phyloP scores from a whole-genome alignment of 2,329 filamentous ascomycete genomes.

The Alternaria alternata region DNA sequence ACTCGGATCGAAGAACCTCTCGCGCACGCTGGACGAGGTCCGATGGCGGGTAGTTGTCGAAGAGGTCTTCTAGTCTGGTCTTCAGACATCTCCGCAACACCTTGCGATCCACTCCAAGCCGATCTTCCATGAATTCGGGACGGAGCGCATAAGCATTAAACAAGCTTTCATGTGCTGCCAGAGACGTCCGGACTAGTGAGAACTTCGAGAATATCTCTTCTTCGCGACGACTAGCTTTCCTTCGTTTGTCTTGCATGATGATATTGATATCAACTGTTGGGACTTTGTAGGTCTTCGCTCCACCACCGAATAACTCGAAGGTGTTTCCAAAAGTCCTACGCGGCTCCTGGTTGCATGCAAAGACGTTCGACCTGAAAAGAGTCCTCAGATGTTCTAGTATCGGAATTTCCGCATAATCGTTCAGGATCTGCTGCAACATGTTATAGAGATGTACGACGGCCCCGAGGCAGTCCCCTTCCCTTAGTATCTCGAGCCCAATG shows the following conservation, averaged over 20 bases:
- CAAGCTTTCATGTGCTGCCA: no score
- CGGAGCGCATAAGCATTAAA: no score
- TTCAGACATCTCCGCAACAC: no score
- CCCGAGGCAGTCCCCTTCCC: neutral
- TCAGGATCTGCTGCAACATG: neutral
- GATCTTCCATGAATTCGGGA: neutral
- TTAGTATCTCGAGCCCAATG: neutral
- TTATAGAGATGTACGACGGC: neutral
- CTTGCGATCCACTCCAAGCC: neutral
- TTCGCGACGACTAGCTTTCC: no score
- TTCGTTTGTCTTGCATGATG: fast-evolving
- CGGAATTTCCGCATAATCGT: neutral
- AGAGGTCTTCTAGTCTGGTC: no score
- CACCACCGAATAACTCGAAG: neutral
- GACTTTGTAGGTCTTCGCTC: fast-evolving
- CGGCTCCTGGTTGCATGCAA: neutral
- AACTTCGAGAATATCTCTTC: no score
- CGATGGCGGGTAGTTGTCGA: neutral
- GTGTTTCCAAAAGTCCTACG: neutral
- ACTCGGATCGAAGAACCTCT: neutral
- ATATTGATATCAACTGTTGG: fast-evolving
- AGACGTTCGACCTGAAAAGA: neutral
- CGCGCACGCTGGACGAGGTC: neutral
- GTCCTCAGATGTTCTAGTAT: neutral
- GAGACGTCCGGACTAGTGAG: no score